phyloP scores from a whole-genome alignment of 2,329 filamentous ascomycete genomes.

The Xylariaceae sp. region DNA sequence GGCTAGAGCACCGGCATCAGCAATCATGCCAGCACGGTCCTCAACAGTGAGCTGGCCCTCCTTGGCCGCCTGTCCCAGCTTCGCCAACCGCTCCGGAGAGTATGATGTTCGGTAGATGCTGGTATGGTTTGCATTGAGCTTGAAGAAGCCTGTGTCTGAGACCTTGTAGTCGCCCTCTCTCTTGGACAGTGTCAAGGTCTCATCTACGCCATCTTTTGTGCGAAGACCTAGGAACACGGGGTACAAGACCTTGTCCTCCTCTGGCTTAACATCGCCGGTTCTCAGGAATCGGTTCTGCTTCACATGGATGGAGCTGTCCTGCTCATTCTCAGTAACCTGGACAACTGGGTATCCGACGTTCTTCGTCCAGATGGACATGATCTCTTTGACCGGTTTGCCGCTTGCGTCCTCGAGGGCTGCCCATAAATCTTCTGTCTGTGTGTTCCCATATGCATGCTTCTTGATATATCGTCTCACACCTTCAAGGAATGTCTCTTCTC shows the following conservation, averaged over 20 bases:
- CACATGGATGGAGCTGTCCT: slow-evolving; percentile 69
- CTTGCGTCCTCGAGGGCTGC: slow-evolving; percentile 80
- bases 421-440: slow-evolving; percentile 87
- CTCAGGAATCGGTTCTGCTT: slow-evolving; percentile 95
- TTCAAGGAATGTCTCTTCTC: slow-evolving; percentile 89
- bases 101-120: slow-evolving; percentile 91
- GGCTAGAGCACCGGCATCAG: slow-evolving; percentile 85
- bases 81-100: slow-evolving; percentile 73
- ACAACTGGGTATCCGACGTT: slow-evolving; percentile 91
- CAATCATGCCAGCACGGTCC: slow-evolving; percentile 91
- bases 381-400: slow-evolving; percentile 81
- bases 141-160: slow-evolving; percentile 82
- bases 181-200: slow-evolving; percentile 64
- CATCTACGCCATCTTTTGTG: slow-evolving; percentile 77
- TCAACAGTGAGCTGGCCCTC: slow-evolving; percentile 76
- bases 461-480: slow-evolving; percentile 88
- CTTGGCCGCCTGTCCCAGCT: slow-evolving; percentile 84
- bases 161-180: slow-evolving; percentile 77
- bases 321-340: slow-evolving; percentile 72
- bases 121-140: slow-evolving; percentile 92
- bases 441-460: slow-evolving; percentile 96
- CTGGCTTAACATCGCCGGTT: slow-evolving; percentile 87
- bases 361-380: slow-evolving; percentile 97
- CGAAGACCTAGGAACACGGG: slow-evolving; percentile 85
- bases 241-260: slow-evolving; percentile 84